Evolutionary conservation across 257 asterid genomes (phyloP), one percentile per base, ranked within the genome.

Genomic region (Fraxinus cuspidata): DNA sequence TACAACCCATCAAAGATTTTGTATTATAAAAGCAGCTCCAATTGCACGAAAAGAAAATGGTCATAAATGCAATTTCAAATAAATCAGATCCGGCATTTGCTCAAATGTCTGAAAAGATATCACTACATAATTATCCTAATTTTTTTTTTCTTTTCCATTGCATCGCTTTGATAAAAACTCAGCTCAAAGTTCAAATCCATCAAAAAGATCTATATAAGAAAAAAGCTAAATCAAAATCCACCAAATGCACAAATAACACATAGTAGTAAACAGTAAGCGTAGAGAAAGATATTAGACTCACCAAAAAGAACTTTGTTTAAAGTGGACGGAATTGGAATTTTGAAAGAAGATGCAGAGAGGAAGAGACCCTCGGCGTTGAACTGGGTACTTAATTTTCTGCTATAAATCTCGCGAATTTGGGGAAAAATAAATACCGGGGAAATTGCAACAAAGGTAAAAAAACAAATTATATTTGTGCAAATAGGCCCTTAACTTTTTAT

Each of bases 141-240:
- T 60, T 40, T 35, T 42, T 40, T 35, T 18, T 29, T 44, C 21
- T 60, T 34, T 71, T 37, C 71, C 64, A 19, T 53, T 53, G 64
- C 23, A 2, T 19, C 74, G 19, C 78, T 84, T 70, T 31, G 72
- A 71, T 63, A 15, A 40, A 74, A 68, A 51, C 56, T 63, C 78
- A 70, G 37, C 64, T 10, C 81, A 78, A 75, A 78, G 29, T 70
- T 16, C 83, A 78, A 68, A 78, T 71, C 74, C 58, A 40, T 40
- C 47, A 78, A 34, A 73, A 42, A 44, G 2, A 69, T 77, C 68
- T 8, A 58, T 56, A 16, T 73, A 51, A 25, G 66, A 42, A 38
- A 13, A 34, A 65, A 0, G 23, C 32, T 4, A 35, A 27, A 64
- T 72, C 37, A 32, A 74, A 71, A 70, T 47, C 82, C 6, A 15